A percentile compares a stretch with the other conserved stretches of the same genome.
Conservation (phyloP, 1,139 yeast genomes). For the Suhomyces wounanorum region DNA sequence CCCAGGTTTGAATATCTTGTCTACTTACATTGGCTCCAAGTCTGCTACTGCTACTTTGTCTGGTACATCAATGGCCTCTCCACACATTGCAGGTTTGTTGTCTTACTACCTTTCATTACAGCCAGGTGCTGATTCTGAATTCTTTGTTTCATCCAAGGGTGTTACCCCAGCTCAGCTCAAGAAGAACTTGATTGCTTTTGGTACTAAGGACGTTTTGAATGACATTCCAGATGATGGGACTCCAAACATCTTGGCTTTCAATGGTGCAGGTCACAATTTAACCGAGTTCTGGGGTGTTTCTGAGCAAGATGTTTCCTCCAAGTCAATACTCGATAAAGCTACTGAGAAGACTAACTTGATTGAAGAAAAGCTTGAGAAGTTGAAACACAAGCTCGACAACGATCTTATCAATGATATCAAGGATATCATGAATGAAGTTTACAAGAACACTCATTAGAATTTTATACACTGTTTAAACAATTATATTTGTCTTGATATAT, state of each 20-base stretch:
- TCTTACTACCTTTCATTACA: constrained; percentile 89
- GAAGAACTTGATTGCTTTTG: constrained; percentile 80
- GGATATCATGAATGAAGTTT: constrained; percentile 19
- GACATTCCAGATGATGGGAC: constrained; percentile 76
- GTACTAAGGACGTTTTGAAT: constrained; percentile 66
- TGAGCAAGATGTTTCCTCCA: background rate
- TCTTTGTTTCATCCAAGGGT: constrained; percentile 55
- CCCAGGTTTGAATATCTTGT: constrained; percentile 78
- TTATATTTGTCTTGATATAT: background rate
- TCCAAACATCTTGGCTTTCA: constrained; percentile 86
- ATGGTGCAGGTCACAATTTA: constrained; percentile 88
- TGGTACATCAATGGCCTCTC: constrained; percentile 99
- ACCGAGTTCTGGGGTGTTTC: constrained; percentile 63
- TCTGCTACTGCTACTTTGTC: constrained; percentile 86
- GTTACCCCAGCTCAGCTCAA: constrained; percentile 86
- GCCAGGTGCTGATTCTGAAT: constrained; percentile 80
- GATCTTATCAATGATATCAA: constrained; percentile 24
- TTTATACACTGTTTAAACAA: background rate
- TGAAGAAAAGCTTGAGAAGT: constrained; percentile 22
- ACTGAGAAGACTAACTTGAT: constrained; percentile 4
- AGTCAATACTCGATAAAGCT: background rate
- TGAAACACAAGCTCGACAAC: constrained; percentile 24
- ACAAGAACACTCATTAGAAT: constrained; percentile 4
- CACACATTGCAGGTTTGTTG: constrained; percentile 90
- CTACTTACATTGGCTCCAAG: constrained; percentile 86